phyloP scores from a whole-genome alignment of 192 early-diverging fungal species.

The Podila minutissima region DNA sequence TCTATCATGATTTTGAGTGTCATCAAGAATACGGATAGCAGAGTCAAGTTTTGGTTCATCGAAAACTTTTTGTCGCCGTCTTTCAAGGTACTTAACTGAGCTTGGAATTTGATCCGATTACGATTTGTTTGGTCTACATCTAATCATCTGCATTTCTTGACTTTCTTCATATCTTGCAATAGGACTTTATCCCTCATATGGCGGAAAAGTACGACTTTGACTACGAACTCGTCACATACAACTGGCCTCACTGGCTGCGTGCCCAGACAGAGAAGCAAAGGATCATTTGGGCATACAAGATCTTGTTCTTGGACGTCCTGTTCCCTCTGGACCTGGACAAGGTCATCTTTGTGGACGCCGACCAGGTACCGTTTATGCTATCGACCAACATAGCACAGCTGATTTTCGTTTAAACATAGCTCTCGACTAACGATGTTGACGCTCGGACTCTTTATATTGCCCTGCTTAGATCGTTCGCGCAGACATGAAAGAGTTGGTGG shows the following conservation, averaged over 20 bases:
- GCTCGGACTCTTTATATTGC: too few species aligned
- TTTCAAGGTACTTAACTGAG: constrained; percentile 73
- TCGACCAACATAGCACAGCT: too few species aligned
- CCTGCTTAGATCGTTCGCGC: constrained; percentile 83
- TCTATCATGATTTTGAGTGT: constrained; percentile 98
- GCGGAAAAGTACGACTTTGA: constrained; percentile 88
- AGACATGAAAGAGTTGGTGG: constrained; percentile 91
- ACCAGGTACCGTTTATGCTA: constrained; percentile 68
- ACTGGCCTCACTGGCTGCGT: constrained; percentile 98
- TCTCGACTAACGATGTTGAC: background rate
- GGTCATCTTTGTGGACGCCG: constrained; percentile 99
- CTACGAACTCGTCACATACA: constrained; percentile 97
- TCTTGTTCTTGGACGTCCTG: constrained; percentile 96
- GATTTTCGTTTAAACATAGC: background rate
- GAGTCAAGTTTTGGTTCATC: constrained; percentile 99
- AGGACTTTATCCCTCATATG: constrained; percentile 91
- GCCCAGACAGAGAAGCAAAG: constrained; percentile 94
- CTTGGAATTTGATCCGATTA: too few species aligned
- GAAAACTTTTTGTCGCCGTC: constrained; percentile 97
- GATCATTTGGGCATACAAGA: constrained; percentile 99
- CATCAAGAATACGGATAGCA: constrained; percentile 84
- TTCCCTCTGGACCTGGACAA: constrained; percentile 94
- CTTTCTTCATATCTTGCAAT: constrained; percentile 5
- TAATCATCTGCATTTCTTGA: background rate
- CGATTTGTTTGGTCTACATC: background rate